Evolutionary conservation across 2,329 filamentous ascomycete species (phyloP), one percentile per base, ranked within the genome.

Genomic region (Leptoxyphium fumago): DNA sequence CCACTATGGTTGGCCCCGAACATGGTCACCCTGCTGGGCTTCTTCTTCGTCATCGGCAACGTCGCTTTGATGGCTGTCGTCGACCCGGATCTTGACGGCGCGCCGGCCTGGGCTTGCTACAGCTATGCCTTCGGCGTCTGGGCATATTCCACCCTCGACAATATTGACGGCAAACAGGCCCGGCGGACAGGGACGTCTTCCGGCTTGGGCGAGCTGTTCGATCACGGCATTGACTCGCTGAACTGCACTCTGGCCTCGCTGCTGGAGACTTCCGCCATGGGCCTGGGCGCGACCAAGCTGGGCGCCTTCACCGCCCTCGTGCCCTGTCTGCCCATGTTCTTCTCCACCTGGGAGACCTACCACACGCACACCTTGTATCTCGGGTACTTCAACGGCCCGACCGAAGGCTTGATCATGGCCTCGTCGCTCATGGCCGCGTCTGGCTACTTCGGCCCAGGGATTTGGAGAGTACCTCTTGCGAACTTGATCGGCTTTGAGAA

Each of bases 321-420:
- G 48, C 91, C 91, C 1, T 93, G 87, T 55, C 69, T 98, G 39
- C 85, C 91, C 47, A 98, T 98, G 91, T 98, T 94, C 72, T 95
- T 98, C 68, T 95, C 89, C 2, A 98, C 91, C 2, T 98, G 91
- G 91, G 91, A 98, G 67, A 98, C 91, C 1, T 98, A 95, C 63
- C 91, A 98, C 66, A 95, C 91, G 5, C 91, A 98, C 63, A 96
- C 91, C 0, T 71, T 98, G 5, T 98, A 94, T 64, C 78, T 98
- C 10, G 91, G 91, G 44, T 86, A 89, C 61, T 83, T 98, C 75
- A 98, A 98, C 62, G 91, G 91, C 1, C 91, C 91, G 2, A 98
- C 91, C 29, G 91, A 98, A 69, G 91, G 91, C 15, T 71, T 98
- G 29, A 79, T 96, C 43, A 80, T 98, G 50, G 91, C 88, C 21